Evolutionary conservation across 768 basidiomycete genomes (phyloP), one percentile per base, ranked within the genome.

Genomic region (Pisolithus marmoratus): DNA sequence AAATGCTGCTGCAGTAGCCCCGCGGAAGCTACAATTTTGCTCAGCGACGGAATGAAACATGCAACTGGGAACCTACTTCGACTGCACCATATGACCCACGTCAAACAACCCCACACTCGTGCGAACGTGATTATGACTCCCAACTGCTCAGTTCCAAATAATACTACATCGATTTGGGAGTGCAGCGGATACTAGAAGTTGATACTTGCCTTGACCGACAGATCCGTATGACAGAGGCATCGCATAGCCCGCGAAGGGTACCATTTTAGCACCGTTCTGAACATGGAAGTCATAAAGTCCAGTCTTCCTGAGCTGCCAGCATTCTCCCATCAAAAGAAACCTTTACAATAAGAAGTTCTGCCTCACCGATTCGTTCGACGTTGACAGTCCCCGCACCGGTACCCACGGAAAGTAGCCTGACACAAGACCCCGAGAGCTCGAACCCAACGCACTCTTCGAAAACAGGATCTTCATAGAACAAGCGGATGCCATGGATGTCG

Each of bases 141-240:
- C 83, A 49, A 91, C 94, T 96, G 65, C 23, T 46, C 27, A 27
- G 42, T 42, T 14, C 45, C 29, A 38, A 37, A 20, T 15, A 12
- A 44, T 22, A 19, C 19, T n/a, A n/a, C 27, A n/a, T 46, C 19
- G 11, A 34, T 17, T 31, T 19, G 19, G 31, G 6, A 20, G 29
- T 7, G 19, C 8, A 11, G 19, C 2, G 27, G 8, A 20, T 20
- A 24, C 27, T 34, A 45, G 49, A 37, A 40, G 36, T 11, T 49
- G 51, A 38, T 40, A 64, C 78, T 54, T 53, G 85, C 89, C 81
- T 76, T 91, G 89, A 5, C 91, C 91, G 45, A 88, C 79, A 27
- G 80, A 76, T 5, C 84, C 90, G 62, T 97, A 99, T 3, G 80
- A 68, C 41, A 99, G 75, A 0, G 95, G 96, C 95, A 99, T 99